Base-by-base conservation (phyloP, 2,329 filamentous ascomycete species). In the Elsinoe australis region DNA sequence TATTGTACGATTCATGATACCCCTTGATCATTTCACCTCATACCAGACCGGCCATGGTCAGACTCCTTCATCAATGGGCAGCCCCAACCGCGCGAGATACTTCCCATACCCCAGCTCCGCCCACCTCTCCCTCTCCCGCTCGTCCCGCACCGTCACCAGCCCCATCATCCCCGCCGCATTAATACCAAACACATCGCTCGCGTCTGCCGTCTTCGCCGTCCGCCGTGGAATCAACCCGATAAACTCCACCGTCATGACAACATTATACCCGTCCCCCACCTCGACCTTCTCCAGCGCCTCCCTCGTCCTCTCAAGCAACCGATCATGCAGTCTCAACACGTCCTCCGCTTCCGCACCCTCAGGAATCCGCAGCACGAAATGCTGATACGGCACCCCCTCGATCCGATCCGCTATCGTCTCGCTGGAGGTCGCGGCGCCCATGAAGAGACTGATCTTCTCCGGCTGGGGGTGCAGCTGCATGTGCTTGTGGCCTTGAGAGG, bases 401-500 rank as follows among this genome's bases (percentile, higher is more conserved):
- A 52, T 31, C 3, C 26, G 32, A 28, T 33, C 28, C 2, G 28
- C 9, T 7, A 29, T 15, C 18, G 19, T 14, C 3, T 19, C 26
- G 4, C 10, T 21, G 1, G 44, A 44, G 2, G 49, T 10, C 34
- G 44, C 31, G 47, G 46, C 24, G 55, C 39, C 42, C 51, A 56
- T 36, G 45, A 36, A 22, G 49, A 42, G 17, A 38, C 47, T 47
- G 15, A 32, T 31, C 42, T 14, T 15, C 0, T 47, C 49, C 3
- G 66, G 65, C 42, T 59, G 55, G 0, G 61, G 64, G 41, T 71
- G 62, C 1, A 71, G 49, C 50, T 72, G 69, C 51, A 71, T 56
- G 56, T 72, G 69, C 53, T 71, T 72, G 55, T 72, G 69, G 3
- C 67, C 67, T 48, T 69, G 63, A 10, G 64, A 67, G 1, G 60